These are phyloP conservation scores for Diutina pseudorugosa DNA, from an alignment of 1,139 yeast genomes.

Conservation along the genomic window DNA sequence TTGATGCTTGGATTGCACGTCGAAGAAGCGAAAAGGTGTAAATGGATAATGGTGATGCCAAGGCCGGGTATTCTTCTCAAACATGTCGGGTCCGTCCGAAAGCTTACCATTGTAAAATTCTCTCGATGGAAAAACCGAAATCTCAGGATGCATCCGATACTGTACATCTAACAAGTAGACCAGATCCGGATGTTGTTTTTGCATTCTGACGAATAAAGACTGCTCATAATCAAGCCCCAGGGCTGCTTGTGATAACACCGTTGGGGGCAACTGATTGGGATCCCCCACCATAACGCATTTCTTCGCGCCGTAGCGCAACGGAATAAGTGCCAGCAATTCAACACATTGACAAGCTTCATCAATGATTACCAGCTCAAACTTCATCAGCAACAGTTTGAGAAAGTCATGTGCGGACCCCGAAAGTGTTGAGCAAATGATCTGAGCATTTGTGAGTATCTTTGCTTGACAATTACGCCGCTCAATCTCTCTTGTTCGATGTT, in stretches of 20 bases:
- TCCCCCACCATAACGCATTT: constrained; percentile 98
- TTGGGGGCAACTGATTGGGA: constrained; percentile 97
- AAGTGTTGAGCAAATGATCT: constrained; percentile 81
- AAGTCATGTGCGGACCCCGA: constrained; percentile 94
- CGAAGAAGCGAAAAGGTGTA: constrained; percentile 72
- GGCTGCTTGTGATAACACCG: constrained; percentile 83
- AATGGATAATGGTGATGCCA: constrained; percentile 58
- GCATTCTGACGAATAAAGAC: constrained; percentile 91
- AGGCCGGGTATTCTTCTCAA: constrained; percentile 40
- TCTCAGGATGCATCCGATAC: constrained; percentile 95
- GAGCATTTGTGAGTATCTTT: constrained; percentile 62
- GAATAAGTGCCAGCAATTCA: constrained; percentile 84
- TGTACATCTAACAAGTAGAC: constrained; percentile 82
- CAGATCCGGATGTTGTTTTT: constrained; percentile 44
- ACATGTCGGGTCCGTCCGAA: constrained; percentile 67
- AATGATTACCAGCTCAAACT: constrained; percentile 85
- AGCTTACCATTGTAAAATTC: constrained; percentile 70
- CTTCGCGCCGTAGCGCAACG: constrained; percentile 83
- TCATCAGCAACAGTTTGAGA: constrained; percentile 58
- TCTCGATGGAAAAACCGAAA: constrained; percentile 73
- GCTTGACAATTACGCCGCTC: constrained; percentile 68
- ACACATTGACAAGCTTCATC: constrained; percentile 99
- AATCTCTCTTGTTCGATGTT: constrained; percentile 64
- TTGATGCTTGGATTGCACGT: constrained; percentile 54
- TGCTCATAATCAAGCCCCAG: constrained; percentile 74